These are phyloP conservation scores for Mycena pura DNA, from an alignment of 768 basidiomycete species.

Conservation along the genomic window DNA sequence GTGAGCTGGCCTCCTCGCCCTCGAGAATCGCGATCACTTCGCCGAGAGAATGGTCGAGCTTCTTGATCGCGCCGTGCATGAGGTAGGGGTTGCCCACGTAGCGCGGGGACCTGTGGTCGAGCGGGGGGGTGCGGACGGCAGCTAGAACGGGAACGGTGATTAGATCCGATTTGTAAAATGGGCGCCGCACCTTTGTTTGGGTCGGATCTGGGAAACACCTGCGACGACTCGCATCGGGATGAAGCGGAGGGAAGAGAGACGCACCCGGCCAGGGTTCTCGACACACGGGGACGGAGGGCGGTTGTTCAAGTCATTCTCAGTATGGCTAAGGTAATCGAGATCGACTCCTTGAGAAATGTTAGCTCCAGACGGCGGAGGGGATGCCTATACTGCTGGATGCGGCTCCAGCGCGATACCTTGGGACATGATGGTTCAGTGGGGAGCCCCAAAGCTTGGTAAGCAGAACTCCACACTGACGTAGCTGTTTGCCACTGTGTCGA, in stretches of 20 bases:
- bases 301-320: constrained; percentile 5
- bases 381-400: constrained; percentile 10
- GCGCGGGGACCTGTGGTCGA: constrained; percentile 29
- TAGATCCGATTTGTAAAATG: neutral
- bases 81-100: constrained; percentile 56
- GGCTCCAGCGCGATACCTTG: constrained; percentile 17
- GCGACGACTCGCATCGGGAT: neutral
- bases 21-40: constrained; percentile 53
- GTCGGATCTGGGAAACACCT: constrained; percentile 59
- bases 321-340: constrained; percentile 5
- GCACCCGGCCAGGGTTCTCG: constrained; percentile 57
- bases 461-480: too few species aligned
- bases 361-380: neutral
- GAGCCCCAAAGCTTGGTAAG: too few species aligned
- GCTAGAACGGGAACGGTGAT: constrained; percentile 12
- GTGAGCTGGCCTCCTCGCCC: constrained; percentile 48
- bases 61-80: constrained; percentile 48
- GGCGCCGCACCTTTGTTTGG: constrained; percentile 45
- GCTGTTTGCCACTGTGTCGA: too few species aligned
- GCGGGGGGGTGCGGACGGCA: constrained; percentile 31
- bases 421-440: constrained; percentile 13
- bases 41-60: constrained; percentile 50
- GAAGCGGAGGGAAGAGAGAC: neutral
- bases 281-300: constrained; percentile 49
- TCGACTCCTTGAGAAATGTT: constrained; percentile 21